These are phyloP conservation scores for Porphyra umbilicalis DNA, from an alignment of 31 red algal genomes.

Conservation along the genomic window DNA sequence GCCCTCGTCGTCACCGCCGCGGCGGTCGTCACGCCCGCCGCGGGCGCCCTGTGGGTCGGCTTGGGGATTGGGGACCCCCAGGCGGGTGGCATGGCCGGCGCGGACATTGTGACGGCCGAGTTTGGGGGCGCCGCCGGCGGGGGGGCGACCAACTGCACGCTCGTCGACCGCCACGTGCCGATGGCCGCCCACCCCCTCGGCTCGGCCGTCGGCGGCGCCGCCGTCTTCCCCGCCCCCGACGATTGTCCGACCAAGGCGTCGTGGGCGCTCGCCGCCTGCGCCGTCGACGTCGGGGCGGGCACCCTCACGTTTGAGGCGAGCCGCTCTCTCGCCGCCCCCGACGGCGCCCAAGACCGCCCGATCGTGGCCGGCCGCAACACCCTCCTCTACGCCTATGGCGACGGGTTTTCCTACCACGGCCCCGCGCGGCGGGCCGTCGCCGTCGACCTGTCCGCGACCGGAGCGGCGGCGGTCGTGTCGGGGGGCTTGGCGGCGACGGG, in stretches of 20 bases:
- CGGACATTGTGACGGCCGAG: slow-evolving; percentile 54
- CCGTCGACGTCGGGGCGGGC: slow-evolving; percentile 5
- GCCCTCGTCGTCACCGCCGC: not conserved
- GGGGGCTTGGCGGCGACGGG: not conserved
- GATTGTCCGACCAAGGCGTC: slow-evolving; percentile 34
- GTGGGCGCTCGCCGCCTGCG: slow-evolving; percentile 29
- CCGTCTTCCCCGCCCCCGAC: slow-evolving; percentile 35
- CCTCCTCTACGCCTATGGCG: slow-evolving; percentile 54
- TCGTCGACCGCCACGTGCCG: slow-evolving; percentile 59
- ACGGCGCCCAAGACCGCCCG: slow-evolving; percentile 23
- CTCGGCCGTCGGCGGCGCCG: slow-evolving; percentile 2
- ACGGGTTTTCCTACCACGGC: slow-evolving; percentile 33
- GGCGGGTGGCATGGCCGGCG: slow-evolving; percentile 49
- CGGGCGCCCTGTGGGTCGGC: slow-evolving; percentile 27
- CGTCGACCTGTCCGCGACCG: slow-evolving; percentile 8
- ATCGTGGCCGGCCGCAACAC: slow-evolving; percentile 21
- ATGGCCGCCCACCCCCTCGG: slow-evolving; percentile 32
- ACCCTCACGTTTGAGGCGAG: slow-evolving; percentile 32
- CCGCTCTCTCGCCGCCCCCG: slow-evolving; percentile 31
- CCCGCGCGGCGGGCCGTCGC: slow-evolving; percentile 5
- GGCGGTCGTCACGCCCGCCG: not conserved
- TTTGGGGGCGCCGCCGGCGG: slow-evolving; percentile 8
- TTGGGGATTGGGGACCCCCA: slow-evolving; percentile 39
- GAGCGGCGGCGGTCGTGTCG: not conserved
- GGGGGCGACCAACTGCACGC: not conserved